A percentile compares a stretch with the other conserved stretches of the same genome.
These are phyloP conservation scores for Fraxinus xanthoxyloides DNA, from an alignment of 305 asterid genomes.

Conservation along the genomic window DNA sequence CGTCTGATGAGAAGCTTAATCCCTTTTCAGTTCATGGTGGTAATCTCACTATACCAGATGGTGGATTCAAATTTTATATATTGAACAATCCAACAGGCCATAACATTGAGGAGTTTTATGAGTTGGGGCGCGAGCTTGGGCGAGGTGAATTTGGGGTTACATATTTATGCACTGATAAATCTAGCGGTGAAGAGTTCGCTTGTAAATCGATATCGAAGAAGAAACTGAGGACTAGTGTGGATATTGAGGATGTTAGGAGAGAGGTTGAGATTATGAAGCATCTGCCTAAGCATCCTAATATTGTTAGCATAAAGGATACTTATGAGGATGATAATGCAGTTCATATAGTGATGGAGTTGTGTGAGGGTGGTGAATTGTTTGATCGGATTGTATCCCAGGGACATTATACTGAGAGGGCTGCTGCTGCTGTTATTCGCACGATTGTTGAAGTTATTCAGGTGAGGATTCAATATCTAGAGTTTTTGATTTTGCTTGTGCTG, in stretches of 20 bases:
- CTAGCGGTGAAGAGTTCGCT: conserved; percentile 55
- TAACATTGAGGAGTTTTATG: conserved; percentile 56
- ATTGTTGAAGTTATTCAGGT: conserved; percentile 89
- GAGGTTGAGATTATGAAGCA: conserved; percentile 87
- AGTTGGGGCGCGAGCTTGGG: conserved; percentile 76
- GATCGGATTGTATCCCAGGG: conserved; percentile 81
- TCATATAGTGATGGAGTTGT: conserved; percentile 80
- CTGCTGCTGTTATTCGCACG: conserved; percentile 71
- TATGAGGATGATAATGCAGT: conserved; percentile 81
- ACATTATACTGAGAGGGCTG: conserved; percentile 84
- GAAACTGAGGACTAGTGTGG: conserved; percentile 72
- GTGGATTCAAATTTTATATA: conserved; percentile 45
- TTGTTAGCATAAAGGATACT: conserved; percentile 71
- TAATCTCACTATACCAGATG: conserved; percentile 24
- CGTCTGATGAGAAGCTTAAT: conserved; percentile 38
- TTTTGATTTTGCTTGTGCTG: neutral
- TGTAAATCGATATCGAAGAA: conserved; percentile 82
- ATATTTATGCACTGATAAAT: conserved; percentile 61
- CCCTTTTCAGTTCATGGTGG: conserved; percentile 37
- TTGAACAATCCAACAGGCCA: conserved; percentile 63
- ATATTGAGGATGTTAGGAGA: conserved; percentile 83
- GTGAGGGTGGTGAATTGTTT: conserved; percentile 88
- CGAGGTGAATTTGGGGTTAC: conserved; percentile 85
- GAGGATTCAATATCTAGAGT: conserved; percentile 16
- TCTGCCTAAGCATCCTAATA: conserved; percentile 71